Base-by-base conservation (phyloP, 2,329 filamentous ascomycete species). In the Neonectria coccinea region DNA sequence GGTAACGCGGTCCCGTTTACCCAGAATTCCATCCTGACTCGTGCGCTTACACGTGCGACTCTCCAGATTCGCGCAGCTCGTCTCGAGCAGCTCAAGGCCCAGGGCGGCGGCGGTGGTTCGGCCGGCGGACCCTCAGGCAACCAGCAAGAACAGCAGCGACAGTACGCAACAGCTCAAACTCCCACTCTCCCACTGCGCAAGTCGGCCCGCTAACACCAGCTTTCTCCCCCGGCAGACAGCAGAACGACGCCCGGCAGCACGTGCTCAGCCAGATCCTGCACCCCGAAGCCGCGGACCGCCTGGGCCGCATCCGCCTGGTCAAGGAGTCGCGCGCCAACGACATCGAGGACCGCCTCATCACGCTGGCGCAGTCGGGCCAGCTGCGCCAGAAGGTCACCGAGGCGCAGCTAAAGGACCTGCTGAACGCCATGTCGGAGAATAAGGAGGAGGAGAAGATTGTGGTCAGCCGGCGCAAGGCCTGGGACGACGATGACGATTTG, bases 261-360 rank as follows among this genome's bases (percentile, higher is more conserved):
- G 91, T 97, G 73, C 90, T 99, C 67, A 88, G 87, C 73, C 96
- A 98, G 81, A 98, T 99, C 83, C 92, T 99, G 67, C 91, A 94
- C 74, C 96, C 96, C 70, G 93, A 95, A 76, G 96, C 96, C 18
- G 92, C 93, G 65, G 96, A 99, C 82, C 92, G 96, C 14, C 87
- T 99, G 1, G 93, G 93, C 62, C 93, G 96, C 70, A 98, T 99
- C 82, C 91, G 95, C 36, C 89, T 99, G 65, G 96, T 99, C 76
- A 98, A 98, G 82, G 93, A 94, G 78, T 90, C 91, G 73, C 92
- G 96, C 74, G 96, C 96, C 39, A 88, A 86, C 66, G 94, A 97
- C 75, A 89, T 99, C 62, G 96, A 99, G 84, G 94, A 97, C 85
- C 83, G 95, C 55, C 87, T 99, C 61, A 94, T 99, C 79, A 94